These are phyloP conservation scores for Rosa persica DNA, from an alignment of 306 rosid genomes.

Conservation along the genomic window DNA sequence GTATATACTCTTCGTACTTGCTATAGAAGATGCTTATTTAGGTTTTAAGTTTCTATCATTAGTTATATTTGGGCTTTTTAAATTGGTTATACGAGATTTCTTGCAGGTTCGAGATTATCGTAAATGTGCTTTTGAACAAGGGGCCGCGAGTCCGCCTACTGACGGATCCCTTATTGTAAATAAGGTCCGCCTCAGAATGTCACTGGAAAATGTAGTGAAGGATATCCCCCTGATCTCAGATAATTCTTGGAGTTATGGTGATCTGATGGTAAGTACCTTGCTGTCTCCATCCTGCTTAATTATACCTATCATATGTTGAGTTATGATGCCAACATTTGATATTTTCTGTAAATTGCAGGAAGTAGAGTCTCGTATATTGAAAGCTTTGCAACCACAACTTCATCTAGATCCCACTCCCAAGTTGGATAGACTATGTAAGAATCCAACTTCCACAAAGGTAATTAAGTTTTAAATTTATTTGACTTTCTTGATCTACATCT, in stretches of 20 bases:
- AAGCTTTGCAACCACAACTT: constrained; percentile 86
- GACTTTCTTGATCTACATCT: constrained; percentile 10
- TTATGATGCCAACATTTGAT: constrained; percentile 26
- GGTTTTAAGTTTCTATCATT: neutral
- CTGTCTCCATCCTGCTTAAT: constrained; percentile 20
- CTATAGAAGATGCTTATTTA: neutral
- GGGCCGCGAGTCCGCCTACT: constrained; percentile 40
- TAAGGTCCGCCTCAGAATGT: constrained; percentile 79
- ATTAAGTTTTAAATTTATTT: constrained; percentile 21
- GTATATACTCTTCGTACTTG: neutral
- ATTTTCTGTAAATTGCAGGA: constrained; percentile 51
- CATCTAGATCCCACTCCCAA: constrained; percentile 80
- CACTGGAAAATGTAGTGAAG: constrained; percentile 94
- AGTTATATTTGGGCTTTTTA: neutral
- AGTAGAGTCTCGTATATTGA: constrained; percentile 80
- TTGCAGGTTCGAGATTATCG: constrained; percentile 87
- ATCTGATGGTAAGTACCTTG: constrained; percentile 74
- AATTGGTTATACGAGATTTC: constrained; percentile 19
- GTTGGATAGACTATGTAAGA: constrained; percentile 69
- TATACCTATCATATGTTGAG: constrained; percentile 27
- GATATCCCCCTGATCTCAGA: constrained; percentile 84
- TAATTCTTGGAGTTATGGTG: constrained; percentile 95
- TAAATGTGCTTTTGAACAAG: constrained; percentile 60
- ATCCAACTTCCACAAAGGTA: constrained; percentile 71
- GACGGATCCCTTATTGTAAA: constrained; percentile 57